Evolutionary conservation across 768 basidiomycete species (phyloP), one percentile per base, ranked within the genome.

Genomic region (Sistotremastrum suecicum): DNA sequence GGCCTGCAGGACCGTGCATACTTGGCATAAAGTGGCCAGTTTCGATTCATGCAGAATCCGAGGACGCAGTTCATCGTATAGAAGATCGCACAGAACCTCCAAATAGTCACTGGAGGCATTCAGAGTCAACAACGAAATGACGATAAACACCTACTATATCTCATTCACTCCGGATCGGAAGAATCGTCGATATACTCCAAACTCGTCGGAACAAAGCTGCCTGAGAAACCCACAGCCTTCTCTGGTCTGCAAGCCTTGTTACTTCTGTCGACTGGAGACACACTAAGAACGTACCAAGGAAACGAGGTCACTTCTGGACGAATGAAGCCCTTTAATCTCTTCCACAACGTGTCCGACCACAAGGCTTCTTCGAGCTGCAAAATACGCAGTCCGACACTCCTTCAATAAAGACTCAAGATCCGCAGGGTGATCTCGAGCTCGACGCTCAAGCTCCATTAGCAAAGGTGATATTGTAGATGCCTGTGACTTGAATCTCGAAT

Each of bases 11-110:
- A 99, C 88, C 0, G 89, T 97, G 68, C 94, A 99, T 29, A 97
- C 88, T 59, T 92, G 86, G 58, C 91, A 92, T 1, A 99, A 76
- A 0, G 79, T 80, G 1, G 82, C 81, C 40, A 99, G 74, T 4
- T 83, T 78, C 0, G 83, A 80, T 56, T 97, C 94, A 54, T 97
- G 92, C 2, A 97, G 72, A 50, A 99, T 97, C 4, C 92, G 80
- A 4, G 94, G 95, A 1, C 94, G 83, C 1, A 99, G 75, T 51
- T 92, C 89, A 58, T 98, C 95, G 58, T 92, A 95, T 34, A 99
- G 76, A 54, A 89, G 75, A 62, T 97, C 94, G 53, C 91, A 97
- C 0, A 98, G 71, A 3, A 73, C 80, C 65, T 95, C 91, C 28
- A 99, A 72, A 63, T 89, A 97, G 49, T 77, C 72, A 56, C 91